These are phyloP conservation scores for Nemania serpens DNA, from an alignment of 2,329 filamentous ascomycete species.

Conservation along the genomic window DNA sequence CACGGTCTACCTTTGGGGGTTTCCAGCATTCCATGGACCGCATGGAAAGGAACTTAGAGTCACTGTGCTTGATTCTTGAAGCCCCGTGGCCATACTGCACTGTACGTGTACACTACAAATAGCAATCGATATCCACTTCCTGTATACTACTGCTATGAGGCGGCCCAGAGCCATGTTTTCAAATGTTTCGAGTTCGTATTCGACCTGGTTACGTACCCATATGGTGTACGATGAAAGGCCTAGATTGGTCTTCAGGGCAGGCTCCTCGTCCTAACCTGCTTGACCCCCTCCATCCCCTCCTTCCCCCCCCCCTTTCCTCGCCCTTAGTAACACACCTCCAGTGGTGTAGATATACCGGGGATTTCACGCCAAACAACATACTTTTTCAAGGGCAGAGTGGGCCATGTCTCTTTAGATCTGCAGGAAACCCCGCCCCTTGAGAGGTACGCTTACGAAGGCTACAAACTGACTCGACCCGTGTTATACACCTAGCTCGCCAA, in stretches of 20 bases:
- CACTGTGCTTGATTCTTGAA: background rate
- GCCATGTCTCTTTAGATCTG: conserved; percentile 15
- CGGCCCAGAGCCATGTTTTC: conserved; percentile 26
- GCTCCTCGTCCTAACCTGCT: background rate
- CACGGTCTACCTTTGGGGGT: no score
- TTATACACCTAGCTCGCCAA: conserved; percentile 24
- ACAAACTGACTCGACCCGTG: conserved; percentile 23
- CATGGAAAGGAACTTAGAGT: no score
- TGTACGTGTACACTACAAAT: conserved; percentile 7
- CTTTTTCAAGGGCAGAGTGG: conserved; percentile 15
- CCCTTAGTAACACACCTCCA: conserved; percentile 13
- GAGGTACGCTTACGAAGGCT: conserved; percentile 17
- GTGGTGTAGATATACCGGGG: background rate
- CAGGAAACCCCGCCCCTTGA: conserved; percentile 11
- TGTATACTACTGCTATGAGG: conserved; percentile 1
- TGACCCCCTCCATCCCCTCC: conserved; percentile 2
- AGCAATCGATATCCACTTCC: conserved; percentile 13
- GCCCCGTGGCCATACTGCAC: conserved; percentile 6
- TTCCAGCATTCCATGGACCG: no score
- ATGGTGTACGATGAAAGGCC: conserved; percentile 8
- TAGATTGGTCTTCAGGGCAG: conserved; percentile 3
- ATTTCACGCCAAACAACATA: conserved; percentile 11
- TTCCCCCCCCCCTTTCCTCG: background rate
- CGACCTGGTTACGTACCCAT: background rate
- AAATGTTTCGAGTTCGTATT: conserved; percentile 16